Evolutionary conservation across 208 protist genomes (phyloP).

Genomic region (Trichomonas gallinae): DNA sequence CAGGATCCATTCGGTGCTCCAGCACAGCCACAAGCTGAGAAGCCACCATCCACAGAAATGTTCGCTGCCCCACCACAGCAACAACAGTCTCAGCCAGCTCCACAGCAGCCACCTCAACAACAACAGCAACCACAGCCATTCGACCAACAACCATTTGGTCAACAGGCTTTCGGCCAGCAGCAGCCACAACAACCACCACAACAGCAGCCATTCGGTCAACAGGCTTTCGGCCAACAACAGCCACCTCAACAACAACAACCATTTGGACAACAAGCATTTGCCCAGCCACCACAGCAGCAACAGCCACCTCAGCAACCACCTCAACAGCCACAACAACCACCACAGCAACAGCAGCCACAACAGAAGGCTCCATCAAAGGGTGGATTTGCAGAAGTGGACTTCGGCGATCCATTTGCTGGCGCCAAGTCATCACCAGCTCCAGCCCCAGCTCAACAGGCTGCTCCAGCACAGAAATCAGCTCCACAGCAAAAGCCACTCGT

Average conservation of each 20-base stretch:
- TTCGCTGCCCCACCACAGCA: too few relatives aligned
- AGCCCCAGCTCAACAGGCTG: background rate
- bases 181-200: too few relatives aligned
- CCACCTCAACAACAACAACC: background rate
- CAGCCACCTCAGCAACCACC: too few relatives aligned
- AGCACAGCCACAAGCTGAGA: too few relatives aligned
- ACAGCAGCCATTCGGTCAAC: too few relatives aligned
- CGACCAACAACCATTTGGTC: too few relatives aligned
- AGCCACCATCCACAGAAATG: too few relatives aligned
- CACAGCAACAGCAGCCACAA: too few relatives aligned
- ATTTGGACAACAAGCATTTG: background rate
- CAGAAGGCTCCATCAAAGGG: background rate
- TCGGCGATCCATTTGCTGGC: background rate
- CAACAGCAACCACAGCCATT: background rate
- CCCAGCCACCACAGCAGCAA: too few relatives aligned
- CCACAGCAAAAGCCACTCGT: background rate
- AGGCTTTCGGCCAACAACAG: background rate
- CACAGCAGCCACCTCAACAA: background rate
- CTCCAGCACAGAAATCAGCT: background rate
- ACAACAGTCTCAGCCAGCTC: too few relatives aligned
- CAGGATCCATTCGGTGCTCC: too few relatives aligned
- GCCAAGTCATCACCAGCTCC: background rate
- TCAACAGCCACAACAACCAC: background rate
- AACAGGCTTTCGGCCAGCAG: too few relatives aligned
- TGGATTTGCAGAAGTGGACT: background rate